Percentiles rank a stretch among this genome's conserved stretches.
Conservation (phyloP, 2,329 filamentous ascomycete species). For the Metarhizium humberi region DNA sequence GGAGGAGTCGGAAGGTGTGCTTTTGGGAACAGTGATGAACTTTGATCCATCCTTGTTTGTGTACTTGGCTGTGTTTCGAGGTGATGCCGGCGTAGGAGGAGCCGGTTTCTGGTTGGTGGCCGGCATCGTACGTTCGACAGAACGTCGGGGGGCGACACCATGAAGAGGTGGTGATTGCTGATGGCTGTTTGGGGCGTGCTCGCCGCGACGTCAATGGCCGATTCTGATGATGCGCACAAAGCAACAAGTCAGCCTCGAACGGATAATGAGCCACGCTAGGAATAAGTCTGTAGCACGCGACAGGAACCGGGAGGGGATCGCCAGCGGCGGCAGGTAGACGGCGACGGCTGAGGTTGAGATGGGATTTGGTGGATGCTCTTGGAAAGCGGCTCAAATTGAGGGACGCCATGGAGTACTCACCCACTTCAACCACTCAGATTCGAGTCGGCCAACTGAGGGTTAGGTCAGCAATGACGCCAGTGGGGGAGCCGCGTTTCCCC, state of each 20-base stretch:
- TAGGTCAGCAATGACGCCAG: conserved; percentile 31
- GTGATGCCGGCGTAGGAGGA: conserved; percentile 39
- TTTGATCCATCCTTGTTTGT: conserved; percentile 62
- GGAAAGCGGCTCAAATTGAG: conserved; percentile 25
- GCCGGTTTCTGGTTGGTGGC: conserved; percentile 43
- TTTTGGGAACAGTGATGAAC: conserved; percentile 56
- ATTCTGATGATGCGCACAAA: conserved; percentile 1
- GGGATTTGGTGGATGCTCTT: conserved; percentile 4
- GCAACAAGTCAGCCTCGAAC: conserved; percentile 1
- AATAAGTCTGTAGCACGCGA: not conserved
- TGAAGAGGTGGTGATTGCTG: conserved; percentile 21
- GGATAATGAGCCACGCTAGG: not conserved
- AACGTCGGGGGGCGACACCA: conserved; percentile 26
- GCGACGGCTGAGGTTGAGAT: conserved; percentile 3
- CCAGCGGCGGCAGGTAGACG: not conserved
- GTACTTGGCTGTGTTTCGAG: conserved; percentile 49
- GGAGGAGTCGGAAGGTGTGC: conserved; percentile 40
- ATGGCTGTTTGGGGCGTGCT: conserved; percentile 2
- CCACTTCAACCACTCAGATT: conserved; percentile 11
- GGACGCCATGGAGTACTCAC: conserved; percentile 21
- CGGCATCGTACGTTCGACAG: conserved; percentile 36
- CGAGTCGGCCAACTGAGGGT: conserved; percentile 16
- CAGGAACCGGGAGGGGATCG: not conserved
- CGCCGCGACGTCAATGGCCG: not conserved
- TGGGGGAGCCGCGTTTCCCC: conserved; percentile 10